These are phyloP conservation scores for Stachybotrys chartarum DNA, from an alignment of 2,329 filamentous ascomycete genomes.

Conservation along the genomic window DNA sequence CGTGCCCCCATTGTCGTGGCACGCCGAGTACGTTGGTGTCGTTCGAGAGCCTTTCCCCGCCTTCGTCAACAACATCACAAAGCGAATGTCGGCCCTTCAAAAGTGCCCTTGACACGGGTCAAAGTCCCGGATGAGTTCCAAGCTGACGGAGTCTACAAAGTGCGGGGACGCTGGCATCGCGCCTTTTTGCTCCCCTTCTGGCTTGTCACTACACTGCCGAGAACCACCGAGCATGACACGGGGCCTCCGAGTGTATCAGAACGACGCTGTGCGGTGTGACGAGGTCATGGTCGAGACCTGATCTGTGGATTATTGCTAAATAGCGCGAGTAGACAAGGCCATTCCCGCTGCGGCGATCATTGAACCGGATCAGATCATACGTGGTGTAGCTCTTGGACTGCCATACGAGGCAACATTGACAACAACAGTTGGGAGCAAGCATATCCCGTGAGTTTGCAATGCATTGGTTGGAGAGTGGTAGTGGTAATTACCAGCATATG, in stretches of 20 bases:
- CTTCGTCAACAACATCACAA: not conserved
- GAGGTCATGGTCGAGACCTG: not conserved
- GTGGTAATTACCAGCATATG: not conserved
- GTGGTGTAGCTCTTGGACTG: not conserved
- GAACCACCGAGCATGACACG: not conserved
- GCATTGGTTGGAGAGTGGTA: not conserved
- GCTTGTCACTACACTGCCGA: not conserved
- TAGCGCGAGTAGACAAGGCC: too few species aligned
- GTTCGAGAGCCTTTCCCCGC: not conserved
- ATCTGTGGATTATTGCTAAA: not conserved
- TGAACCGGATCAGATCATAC: too few species aligned
- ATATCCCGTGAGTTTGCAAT: too few species aligned
- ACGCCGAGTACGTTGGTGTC: not conserved
- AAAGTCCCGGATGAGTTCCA: too few species aligned
- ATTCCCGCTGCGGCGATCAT: too few species aligned
- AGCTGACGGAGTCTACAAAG: not conserved
- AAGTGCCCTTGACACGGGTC: not conserved
- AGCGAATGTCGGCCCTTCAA: not conserved
- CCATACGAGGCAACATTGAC: not conserved
- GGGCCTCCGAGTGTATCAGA: not conserved
- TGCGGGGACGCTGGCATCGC: not conserved
- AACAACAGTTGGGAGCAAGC: too few species aligned
- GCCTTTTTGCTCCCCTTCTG: not conserved
- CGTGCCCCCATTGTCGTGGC: too few species aligned
- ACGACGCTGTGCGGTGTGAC: not conserved